phyloP scores from a whole-genome alignment of 345 rosid species.

The Diplotaxis tenuifolia region DNA sequence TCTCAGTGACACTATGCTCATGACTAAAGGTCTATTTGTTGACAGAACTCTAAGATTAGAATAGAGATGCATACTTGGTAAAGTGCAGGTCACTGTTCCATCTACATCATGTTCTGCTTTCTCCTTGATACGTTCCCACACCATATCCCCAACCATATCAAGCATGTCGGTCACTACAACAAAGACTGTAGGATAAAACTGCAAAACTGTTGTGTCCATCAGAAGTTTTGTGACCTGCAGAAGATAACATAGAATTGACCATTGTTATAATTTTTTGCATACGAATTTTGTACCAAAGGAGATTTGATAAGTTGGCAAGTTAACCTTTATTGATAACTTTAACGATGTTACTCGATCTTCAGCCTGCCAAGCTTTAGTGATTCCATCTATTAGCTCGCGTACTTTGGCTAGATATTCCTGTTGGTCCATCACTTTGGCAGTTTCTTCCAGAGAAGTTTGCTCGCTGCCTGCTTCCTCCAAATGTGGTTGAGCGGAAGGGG shows the following conservation, averaged over 20 bases:
- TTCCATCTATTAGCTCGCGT: constrained; percentile 75
- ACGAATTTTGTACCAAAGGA: constrained; percentile 4
- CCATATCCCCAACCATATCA: constrained; percentile 90
- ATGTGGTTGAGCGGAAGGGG: constrained; percentile 45
- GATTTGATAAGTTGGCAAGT: constrained; percentile 1
- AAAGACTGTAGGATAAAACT: constrained; percentile 89
- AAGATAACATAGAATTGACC: constrained; percentile 2
- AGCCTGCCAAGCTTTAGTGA: constrained; percentile 61
- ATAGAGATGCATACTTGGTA: constrained; percentile 52
- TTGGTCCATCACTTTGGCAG: constrained; percentile 48
- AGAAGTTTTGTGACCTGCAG: constrained; percentile 85
- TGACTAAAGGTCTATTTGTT: neutral
- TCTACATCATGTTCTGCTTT: constrained; percentile 76
- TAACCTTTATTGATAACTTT: constrained; percentile 79
- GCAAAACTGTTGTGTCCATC: constrained; percentile 83
- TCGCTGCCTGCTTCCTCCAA: constrained; percentile 58
- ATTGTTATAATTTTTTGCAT: neutral
- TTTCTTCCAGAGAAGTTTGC: constrained; percentile 51
- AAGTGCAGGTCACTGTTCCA: constrained; percentile 49
- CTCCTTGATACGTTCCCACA: constrained; percentile 82
- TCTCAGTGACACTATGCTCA: neutral
- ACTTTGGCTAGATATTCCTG: constrained; percentile 73
- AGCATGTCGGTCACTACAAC: constrained; percentile 77
- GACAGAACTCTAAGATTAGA: neutral
- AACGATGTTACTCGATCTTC: constrained; percentile 83